Evolutionary conservation across 306 rosid species (phyloP), one percentile per base, ranked within the genome.

Genomic region (Lagenaria siceraria): DNA sequence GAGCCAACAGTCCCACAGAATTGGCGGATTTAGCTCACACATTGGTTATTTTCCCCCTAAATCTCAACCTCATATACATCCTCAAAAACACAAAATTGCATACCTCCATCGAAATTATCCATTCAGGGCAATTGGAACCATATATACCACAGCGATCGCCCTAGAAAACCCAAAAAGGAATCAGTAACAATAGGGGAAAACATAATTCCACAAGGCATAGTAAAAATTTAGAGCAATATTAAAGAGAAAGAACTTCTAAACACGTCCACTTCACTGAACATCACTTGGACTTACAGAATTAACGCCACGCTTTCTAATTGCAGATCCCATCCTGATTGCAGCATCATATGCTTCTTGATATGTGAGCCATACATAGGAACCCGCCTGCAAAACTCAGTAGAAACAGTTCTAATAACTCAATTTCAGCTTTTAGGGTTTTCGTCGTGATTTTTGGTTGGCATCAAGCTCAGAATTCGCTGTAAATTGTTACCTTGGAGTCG

Each of bases 101-200:
- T 82, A 93, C 98, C 98, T 90, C 97, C 97, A 93, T 90, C 82
- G 97, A 86, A 71, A 87, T 89, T 49, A 93, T 78, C 98, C 98
- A 93, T 77, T 88, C 88, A 11, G 98, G 91, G 58, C 93, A 90
- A 74, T 93, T 93, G 58, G 97, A 83, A 2, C 98, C 98, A 61
- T 79, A 89, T 64, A 90, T 93, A 63, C 98, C 98, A 79, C 98
- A 93, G 62, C 90, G 89, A 79, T 88, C 90, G 36, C 98, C 97
- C 98, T 95, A 73, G 52, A 58, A 29, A 43, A 78, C 48, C 8
- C n/a, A 51, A 22, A 38, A 73, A 77, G 36, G 8, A 12, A 27
- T 21, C 8, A 58, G 42, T 62, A 29, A 61, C 31, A 4, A 1
- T 8, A 12, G 2, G 19, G 8, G 4, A 51, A 33, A 74, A 14